Conservation (phyloP, 2,329 filamentous ascomycete genomes). For the Neoascochyta sp. region DNA sequence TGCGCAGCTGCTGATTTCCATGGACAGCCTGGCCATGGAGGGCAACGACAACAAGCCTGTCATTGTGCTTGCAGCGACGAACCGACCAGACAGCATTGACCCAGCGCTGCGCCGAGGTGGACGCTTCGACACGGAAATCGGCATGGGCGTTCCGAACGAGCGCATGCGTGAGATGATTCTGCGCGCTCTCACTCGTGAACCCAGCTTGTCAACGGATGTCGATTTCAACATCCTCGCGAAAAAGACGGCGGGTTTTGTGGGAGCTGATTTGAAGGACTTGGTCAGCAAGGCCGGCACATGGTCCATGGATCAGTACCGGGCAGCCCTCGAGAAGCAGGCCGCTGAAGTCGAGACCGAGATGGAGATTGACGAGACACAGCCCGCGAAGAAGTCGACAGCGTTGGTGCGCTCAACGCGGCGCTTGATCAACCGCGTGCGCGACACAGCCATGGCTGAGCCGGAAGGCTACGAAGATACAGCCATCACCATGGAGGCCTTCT, state of each 20-base stretch:
- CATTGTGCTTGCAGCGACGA: conserved; percentile 87
- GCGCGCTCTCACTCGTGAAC: conserved; percentile 64
- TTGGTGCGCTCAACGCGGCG: conserved; percentile 34
- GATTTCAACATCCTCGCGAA: conserved; percentile 73
- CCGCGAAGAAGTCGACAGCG: conserved; percentile 12
- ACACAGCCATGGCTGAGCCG: conserved; percentile 50
- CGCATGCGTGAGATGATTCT: conserved; percentile 74
- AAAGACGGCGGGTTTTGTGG: conserved; percentile 87
- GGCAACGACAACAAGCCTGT: conserved; percentile 73
- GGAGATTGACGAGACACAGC: conserved; percentile 48
- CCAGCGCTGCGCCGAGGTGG: conserved; percentile 70
- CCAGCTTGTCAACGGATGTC: conserved; percentile 63
- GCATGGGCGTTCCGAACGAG: conserved; percentile 82
- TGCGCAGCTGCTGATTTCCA: conserved; percentile 76
- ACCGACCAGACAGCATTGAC: conserved; percentile 81
- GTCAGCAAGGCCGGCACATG: conserved; percentile 62
- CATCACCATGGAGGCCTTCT: conserved; percentile 67
- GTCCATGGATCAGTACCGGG: conserved; percentile 59
- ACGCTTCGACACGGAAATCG: conserved; percentile 78
- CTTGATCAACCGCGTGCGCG: conserved; percentile 50
- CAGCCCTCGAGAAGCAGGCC: conserved; percentile 47
- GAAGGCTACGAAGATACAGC: conserved; percentile 53
- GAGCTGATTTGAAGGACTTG: conserved; percentile 75
- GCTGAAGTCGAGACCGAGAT: conserved; percentile 42
- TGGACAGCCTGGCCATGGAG: conserved; percentile 72